These are phyloP conservation scores for Epichloe gansuensis DNA, from an alignment of 2,329 filamentous ascomycete species.

Conservation along the genomic window DNA sequence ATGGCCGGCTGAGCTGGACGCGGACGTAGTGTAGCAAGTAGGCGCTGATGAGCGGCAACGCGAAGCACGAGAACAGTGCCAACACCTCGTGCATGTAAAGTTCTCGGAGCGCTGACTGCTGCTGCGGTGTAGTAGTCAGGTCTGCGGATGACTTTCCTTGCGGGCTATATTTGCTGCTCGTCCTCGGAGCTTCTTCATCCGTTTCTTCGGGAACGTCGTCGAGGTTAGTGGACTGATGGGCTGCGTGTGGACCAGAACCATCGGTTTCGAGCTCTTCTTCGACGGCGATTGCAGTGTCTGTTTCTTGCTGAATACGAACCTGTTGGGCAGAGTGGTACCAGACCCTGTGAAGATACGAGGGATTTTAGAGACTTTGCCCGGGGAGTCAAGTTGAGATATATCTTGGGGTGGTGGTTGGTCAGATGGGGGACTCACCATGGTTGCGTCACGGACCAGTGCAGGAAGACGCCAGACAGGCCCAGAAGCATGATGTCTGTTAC, in stretches of 20 bases:
- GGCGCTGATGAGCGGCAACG: conserved; percentile 65
- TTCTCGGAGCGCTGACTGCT: conserved; percentile 39
- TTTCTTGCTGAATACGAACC: conserved; percentile 40
- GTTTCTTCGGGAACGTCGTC: conserved; percentile 17
- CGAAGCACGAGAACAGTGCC: conserved; percentile 66
- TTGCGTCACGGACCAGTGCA: conserved; percentile 84
- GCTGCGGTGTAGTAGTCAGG: conserved; percentile 10
- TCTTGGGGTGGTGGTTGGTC: not conserved
- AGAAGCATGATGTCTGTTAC: conserved; percentile 78
- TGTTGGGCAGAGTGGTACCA: conserved; percentile 65
- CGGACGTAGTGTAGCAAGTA: conserved; percentile 74
- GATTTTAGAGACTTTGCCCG: not conserved
- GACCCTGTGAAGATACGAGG: conserved; percentile 32
- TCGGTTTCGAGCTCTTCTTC: conserved; percentile 1
- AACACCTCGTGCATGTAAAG: conserved; percentile 62
- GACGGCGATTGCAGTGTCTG: conserved; percentile 9
- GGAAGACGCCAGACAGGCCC: conserved; percentile 66
- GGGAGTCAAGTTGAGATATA: not conserved
- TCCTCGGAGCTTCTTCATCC: not conserved
- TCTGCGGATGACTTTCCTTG: conserved; percentile 11
- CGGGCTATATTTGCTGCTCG: not conserved
- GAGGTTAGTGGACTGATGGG: conserved; percentile 34
- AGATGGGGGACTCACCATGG: conserved; percentile 55
- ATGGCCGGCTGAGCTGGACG: conserved; percentile 65
- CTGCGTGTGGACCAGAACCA: conserved; percentile 17